A percentile compares a stretch with the other conserved stretches of the same genome.
These are phyloP conservation scores for Cylindrodendrum hubeiense DNA, from an alignment of 2,329 filamentous ascomycete genomes.

Conservation along the genomic window DNA sequence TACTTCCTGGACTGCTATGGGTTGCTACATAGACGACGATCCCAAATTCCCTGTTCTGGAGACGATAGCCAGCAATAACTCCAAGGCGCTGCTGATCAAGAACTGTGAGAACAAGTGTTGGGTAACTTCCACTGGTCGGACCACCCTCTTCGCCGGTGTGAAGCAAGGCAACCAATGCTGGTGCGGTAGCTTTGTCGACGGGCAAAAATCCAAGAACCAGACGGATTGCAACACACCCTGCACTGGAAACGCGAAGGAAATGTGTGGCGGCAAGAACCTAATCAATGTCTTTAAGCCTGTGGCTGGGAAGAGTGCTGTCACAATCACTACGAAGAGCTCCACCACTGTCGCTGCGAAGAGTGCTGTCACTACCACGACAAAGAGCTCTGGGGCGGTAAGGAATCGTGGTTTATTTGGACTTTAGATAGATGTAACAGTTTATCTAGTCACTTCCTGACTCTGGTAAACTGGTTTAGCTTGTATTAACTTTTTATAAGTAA, in stretches of 20 bases:
- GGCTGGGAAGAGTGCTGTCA: not conserved
- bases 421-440: not conserved
- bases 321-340: not conserved
- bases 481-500: not conserved
- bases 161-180: conserved; percentile 35
- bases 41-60: conserved; percentile 10
- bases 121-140: conserved; percentile 11
- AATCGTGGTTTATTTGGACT: not conserved
- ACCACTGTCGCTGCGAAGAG: not conserved
- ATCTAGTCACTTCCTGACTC: not conserved
- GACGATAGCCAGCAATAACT: not conserved
- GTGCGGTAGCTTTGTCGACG: conserved; percentile 30
- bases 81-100: not conserved
- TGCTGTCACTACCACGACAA: not conserved
- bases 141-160: conserved; percentile 27
- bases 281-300: conserved; percentile 32
- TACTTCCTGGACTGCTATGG: conserved; percentile 18
- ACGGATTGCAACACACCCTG: conserved; percentile 30
- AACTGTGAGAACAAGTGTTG: conserved; percentile 18
- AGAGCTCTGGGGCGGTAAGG: not conserved
- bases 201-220: conserved; percentile 21
- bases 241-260: conserved; percentile 27
- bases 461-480: not conserved
- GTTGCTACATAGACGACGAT: conserved; percentile 21
- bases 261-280: conserved; percentile 31